Evolutionary conservation across 345 rosid species (phyloP).

Genomic region (Populus nigra): DNA sequence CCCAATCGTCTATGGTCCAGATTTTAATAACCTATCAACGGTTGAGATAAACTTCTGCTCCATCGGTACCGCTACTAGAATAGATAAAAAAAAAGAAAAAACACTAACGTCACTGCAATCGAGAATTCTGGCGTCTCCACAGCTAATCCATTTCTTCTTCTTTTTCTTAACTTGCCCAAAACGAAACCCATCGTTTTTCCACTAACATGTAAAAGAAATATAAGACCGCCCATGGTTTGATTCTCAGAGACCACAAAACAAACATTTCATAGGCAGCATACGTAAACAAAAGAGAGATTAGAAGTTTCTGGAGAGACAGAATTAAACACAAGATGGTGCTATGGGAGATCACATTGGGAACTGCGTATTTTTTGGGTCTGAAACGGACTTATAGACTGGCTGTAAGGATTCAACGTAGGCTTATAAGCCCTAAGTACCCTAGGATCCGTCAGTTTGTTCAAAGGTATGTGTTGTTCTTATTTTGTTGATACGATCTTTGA

Average conservation of each 20-base stretch:
- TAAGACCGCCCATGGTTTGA: neutral
- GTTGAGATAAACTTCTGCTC: too few relatives aligned
- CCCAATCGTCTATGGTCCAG: too few relatives aligned
- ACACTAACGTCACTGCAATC: too few relatives aligned
- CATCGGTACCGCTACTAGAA: too few relatives aligned
- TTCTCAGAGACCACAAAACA: neutral
- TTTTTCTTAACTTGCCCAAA: neutral
- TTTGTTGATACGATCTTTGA: neutral
- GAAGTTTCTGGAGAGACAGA: neutral
- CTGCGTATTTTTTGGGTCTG: conserved; percentile 84
- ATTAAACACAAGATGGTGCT: conserved; percentile 56
- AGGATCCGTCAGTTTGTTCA: conserved; percentile 60
- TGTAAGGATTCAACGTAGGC: conserved; percentile 62
- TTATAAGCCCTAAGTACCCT: conserved; percentile 53
- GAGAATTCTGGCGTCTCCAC: too few relatives aligned
- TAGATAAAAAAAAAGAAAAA: too few relatives aligned
- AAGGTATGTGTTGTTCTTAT: conserved; percentile 34
- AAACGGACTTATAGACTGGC: conserved; percentile 73
- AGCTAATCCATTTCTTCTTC: too few relatives aligned
- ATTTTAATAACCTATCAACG: too few relatives aligned
- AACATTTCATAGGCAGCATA: neutral
- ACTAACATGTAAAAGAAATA: neutral
- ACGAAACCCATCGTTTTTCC: neutral
- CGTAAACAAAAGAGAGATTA: conserved; percentile 1
- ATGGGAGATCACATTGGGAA: conserved; percentile 87